Conservation (phyloP, 805 yeast species). For the Cyberlindnera saturnus region DNA sequence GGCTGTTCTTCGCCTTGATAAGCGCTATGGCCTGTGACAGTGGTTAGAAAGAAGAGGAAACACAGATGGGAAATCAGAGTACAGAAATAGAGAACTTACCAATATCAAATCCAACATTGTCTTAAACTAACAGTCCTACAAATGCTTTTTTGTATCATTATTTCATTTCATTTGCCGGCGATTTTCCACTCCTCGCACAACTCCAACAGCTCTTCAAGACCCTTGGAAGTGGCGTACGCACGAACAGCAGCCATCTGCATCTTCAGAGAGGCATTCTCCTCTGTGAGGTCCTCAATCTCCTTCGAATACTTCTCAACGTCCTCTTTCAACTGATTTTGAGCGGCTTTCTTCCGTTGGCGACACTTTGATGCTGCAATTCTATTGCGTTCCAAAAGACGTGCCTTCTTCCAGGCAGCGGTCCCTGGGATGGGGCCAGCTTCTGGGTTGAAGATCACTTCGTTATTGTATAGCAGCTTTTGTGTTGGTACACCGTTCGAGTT, state of each 20-base stretch:
- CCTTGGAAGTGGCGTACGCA: slow-evolving; percentile 1
- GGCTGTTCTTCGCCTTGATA: slow-evolving; percentile 12
- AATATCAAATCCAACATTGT: too few species aligned
- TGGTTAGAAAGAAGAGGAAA: too few species aligned
- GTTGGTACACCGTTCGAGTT: slow-evolving; percentile 29
- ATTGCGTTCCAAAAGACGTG: slow-evolving; percentile 53
- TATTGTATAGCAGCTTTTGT: slow-evolving; percentile 41
- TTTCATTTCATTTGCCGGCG: too few species aligned
- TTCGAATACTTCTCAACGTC: slow-evolving; percentile 44
- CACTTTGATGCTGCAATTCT: slow-evolving; percentile 67
- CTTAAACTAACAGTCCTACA: too few species aligned
- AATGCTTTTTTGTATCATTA: too few species aligned
- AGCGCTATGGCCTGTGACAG: slow-evolving; percentile 14
- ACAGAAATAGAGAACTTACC: too few species aligned
- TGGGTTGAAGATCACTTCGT: slow-evolving; percentile 44
- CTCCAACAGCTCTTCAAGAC: slow-evolving; percentile 1
- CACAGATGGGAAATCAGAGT: too few species aligned
- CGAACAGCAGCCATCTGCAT: slow-evolving; percentile 3
- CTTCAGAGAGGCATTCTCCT: slow-evolving; percentile 23
- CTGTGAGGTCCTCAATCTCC: slow-evolving; percentile 35
- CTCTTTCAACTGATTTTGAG: slow-evolving; percentile 60
- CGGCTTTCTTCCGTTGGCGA: slow-evolving; percentile 60
- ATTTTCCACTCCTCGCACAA: neutral
- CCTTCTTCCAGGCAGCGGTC: slow-evolving; percentile 64
- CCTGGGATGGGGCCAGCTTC: slow-evolving; percentile 56